Evolutionary conservation across 2,329 filamentous ascomycete genomes (phyloP), one percentile per base, ranked within the genome.

Genomic region (Ceratocystis diversiconidia): DNA sequence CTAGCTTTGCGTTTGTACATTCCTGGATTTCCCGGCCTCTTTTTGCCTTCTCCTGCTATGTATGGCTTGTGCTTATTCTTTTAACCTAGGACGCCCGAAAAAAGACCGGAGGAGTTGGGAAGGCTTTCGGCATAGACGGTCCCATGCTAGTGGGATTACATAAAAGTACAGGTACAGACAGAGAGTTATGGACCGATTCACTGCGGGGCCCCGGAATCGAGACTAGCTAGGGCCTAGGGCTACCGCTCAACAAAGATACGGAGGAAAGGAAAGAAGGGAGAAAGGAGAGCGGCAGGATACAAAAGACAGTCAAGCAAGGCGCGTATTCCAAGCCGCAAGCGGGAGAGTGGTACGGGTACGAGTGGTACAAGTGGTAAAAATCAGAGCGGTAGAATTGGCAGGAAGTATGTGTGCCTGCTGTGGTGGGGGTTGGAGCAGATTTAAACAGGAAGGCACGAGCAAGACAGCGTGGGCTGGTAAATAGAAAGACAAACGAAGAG

Each of bases 21-120:
- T 59, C 55, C 55, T 59, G 55, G 15, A 59, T 59, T 59, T 59
- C n/a, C 55, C 55, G 55, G 55, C 55, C 55, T 59, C 28, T 41
- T 15, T 41, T 41, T 41, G 36, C 36, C 36, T 41, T 41, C 36
- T 41, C 10, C 12, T 15, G 36, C 12, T 59, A 41, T 41, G 36
- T 41, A 52, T 59, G 55, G 55, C 6, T 59, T 59, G 28, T 59
- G 55, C 55, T 32, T 59, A 36, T 36, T 36, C 3, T 7, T 59
- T 7, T 36, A 36, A 36, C 28, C 12, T 36, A n/a, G 55, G 55
- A 59, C 15, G 55, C 25, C 55, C 55, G 55, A 59, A 59, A 59
- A 59, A 59, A 59, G 55, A 59, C 55, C 55, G 55, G 55, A 59
- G 19, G 17, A 59, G 55, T 1, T 52, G 30, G 28, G 32, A 32